Percentiles rank a stretch among this genome's conserved stretches.
Evolutionary conservation across 1,284 basidiomycete species (phyloP).

Genomic region (Ceratobasidium sp.): DNA sequence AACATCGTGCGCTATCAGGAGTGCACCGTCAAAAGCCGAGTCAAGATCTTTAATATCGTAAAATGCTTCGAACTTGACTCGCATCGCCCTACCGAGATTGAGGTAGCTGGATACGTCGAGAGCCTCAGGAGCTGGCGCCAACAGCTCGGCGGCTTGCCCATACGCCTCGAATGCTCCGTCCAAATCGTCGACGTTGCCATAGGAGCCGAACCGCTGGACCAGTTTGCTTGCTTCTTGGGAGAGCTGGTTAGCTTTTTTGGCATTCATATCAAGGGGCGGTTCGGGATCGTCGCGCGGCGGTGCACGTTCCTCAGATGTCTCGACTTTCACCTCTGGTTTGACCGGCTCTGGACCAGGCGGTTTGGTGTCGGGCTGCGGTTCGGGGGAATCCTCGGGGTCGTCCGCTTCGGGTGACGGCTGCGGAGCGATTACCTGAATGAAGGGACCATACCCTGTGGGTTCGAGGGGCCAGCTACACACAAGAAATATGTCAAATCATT

Average conservation of each 20-base stretch:
- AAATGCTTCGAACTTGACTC: no score
- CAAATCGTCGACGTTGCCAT: slow-evolving; percentile 16
- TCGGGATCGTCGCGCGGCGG: neutral
- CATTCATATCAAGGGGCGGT: neutral
- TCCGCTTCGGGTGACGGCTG: neutral
- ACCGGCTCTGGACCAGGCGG: neutral
- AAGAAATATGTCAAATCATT: neutral
- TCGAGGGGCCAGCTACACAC: neutral
- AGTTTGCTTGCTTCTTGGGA: neutral
- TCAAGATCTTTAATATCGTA: no score
- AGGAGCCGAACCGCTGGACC: slow-evolving; percentile 1
- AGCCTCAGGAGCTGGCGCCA: neutral
- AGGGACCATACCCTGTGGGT: neutral
- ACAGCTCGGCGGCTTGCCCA: slow-evolving; percentile 2
- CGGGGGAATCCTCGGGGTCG: no score
- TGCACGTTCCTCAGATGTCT: neutral
- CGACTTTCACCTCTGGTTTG: no score
- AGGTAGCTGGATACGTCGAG: slow-evolving; percentile 16
- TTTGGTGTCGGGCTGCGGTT: neutral
- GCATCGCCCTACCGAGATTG: slow-evolving; percentile 15
- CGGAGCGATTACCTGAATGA: neutral
- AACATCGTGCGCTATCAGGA: no score
- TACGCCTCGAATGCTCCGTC: slow-evolving; percentile 18
- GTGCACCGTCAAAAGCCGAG: no score
- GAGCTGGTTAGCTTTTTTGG: neutral